Percentiles rank a stretch among this genome's conserved stretches.
Conservation (phyloP, 2,329 filamentous ascomycete species). For the Colletotrichum filicis region DNA sequence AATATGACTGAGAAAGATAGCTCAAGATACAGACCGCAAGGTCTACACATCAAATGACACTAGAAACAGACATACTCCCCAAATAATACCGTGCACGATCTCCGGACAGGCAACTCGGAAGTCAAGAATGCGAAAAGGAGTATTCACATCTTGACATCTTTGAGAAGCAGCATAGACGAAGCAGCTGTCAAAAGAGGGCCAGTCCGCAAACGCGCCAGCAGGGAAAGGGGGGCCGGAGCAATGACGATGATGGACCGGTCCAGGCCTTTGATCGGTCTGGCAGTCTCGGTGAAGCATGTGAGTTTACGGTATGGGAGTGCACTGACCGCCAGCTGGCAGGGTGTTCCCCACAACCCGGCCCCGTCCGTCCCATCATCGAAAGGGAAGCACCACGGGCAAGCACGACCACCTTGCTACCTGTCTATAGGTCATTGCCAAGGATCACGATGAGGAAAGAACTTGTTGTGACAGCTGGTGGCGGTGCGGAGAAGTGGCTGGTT, state of each 20-base stretch:
- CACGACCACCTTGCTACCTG: background rate
- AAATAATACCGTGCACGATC: no score
- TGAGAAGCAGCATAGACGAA: background rate
- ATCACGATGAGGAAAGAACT: background rate
- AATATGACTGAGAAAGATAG: no score
- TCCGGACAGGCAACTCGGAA: no score
- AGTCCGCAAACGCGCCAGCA: background rate
- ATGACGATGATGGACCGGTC: constrained; percentile 29
- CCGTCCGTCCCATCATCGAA: constrained; percentile 16
- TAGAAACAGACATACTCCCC: no score
- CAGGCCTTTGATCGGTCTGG: background rate
- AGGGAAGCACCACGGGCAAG: background rate
- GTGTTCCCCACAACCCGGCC: constrained; percentile 10
- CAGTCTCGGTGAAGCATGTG: constrained; percentile 19
- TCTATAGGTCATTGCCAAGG: background rate
- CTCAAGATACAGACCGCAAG: no score
- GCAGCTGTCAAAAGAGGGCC: background rate
- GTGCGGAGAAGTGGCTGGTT: constrained; percentile 21
- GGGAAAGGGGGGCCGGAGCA: background rate
- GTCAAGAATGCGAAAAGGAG: no score
- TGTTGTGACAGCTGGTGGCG: constrained; percentile 13
- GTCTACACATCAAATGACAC: no score
- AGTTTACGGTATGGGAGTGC: background rate
- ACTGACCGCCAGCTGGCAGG: constrained; percentile 20
- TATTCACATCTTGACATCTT: no score